A percentile compares a stretch with the other conserved stretches of the same genome.
phyloP scores from a whole-genome alignment of 257 asterid species.

The Ilex aquifolium region DNA sequence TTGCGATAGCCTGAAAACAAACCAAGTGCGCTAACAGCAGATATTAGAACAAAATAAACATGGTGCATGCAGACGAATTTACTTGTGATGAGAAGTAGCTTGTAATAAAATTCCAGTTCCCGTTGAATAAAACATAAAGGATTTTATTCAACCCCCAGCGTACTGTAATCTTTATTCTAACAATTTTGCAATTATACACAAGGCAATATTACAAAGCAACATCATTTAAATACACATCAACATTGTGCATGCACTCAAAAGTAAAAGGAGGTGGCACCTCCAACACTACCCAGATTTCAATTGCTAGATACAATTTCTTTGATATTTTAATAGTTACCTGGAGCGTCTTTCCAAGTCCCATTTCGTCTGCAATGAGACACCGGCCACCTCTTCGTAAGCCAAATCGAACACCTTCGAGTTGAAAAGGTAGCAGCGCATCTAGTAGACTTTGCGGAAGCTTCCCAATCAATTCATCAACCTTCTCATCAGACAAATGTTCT shows the following conservation, averaged over 20 bases:
- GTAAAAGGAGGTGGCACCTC: neutral
- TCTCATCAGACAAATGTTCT: conserved; percentile 76
- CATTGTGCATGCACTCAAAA: too few relatives aligned
- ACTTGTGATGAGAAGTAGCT: too few relatives aligned
- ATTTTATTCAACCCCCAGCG: too few relatives aligned
- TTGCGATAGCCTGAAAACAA: conserved; percentile 69
- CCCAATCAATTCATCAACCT: conserved; percentile 65
- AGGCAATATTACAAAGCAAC: too few relatives aligned
- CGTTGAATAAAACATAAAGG: too few relatives aligned
- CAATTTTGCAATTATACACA: too few relatives aligned
- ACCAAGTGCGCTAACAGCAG: conserved; percentile 7
- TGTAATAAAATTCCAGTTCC: too few relatives aligned
- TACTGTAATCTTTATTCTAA: too few relatives aligned
- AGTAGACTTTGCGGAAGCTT: conserved; percentile 58
- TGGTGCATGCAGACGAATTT: too few relatives aligned
- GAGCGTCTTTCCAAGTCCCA: conserved; percentile 97
- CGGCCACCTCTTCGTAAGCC: conserved; percentile 92
- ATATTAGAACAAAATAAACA: too few relatives aligned
- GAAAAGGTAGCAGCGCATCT: conserved; percentile 70
- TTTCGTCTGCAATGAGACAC: conserved; percentile 96
- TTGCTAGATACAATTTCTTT: too few relatives aligned
- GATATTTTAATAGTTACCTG: conserved; percentile 42
- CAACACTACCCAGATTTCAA: neutral
- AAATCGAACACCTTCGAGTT: conserved; percentile 85
- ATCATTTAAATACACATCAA: too few relatives aligned